Evolutionary conservation across 176 grass and related monocot species (phyloP).

Genomic region (Neostapfia colusana): DNA sequence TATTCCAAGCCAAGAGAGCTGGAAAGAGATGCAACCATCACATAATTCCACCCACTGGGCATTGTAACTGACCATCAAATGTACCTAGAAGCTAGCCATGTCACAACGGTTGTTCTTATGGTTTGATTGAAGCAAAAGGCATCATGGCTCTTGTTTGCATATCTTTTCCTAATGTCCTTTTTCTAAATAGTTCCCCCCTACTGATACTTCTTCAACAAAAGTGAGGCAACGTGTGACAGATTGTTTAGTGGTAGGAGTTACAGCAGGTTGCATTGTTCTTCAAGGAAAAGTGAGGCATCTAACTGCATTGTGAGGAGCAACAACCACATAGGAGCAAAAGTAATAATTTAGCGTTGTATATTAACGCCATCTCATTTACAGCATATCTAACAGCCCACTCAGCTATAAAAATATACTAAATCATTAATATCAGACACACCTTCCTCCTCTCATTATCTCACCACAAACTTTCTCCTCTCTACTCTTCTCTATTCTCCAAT

Average conservation of each 20-base stretch:
- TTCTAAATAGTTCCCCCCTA: background rate
- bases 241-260: background rate
- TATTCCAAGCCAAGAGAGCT: constrained; percentile 9
- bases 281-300: constrained; percentile 6
- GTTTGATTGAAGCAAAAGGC: constrained; percentile 32
- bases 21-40: constrained; percentile 35
- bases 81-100: constrained; percentile 14
- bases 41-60: constrained; percentile 29
- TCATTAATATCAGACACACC: no score
- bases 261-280: constrained; percentile 7
- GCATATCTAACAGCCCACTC: no score
- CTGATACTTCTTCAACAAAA: no score
- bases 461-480: no score
- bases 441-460: no score
- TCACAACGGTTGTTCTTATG: constrained; percentile 25
- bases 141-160: background rate
- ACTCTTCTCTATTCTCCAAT: no score
- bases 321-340: no score
- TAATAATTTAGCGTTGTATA: no score
- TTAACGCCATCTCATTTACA: no score
- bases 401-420: no score
- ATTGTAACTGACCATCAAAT: constrained; percentile 28
- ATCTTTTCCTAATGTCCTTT: background rate
- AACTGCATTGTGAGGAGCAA: background rate
- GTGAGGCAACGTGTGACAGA: background rate